A percentile compares a stretch with the other conserved stretches of the same genome.
phyloP scores from a whole-genome alignment of 1,139 yeast species.

The Yamadazyma atmosphaerica region DNA sequence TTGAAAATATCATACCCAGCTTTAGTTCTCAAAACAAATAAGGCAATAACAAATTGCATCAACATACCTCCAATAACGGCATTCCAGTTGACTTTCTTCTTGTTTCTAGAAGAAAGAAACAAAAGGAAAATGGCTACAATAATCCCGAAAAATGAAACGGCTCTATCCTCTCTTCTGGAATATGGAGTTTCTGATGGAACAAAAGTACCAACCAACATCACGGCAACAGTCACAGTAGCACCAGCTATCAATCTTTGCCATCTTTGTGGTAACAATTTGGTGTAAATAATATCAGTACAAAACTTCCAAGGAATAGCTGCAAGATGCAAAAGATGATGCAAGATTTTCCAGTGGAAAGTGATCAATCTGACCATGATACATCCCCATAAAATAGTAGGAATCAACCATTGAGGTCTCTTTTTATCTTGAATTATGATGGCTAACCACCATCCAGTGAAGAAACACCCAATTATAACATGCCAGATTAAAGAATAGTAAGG shows the following conservation, averaged over 20 bases:
- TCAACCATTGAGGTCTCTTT: constrained; percentile 59
- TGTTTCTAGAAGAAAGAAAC: constrained; percentile 48
- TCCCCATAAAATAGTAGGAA: constrained; percentile 60
- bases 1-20: constrained; percentile 65
- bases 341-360: constrained; percentile 52
- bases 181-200: constrained; percentile 52
- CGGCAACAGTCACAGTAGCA: constrained; percentile 46
- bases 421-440: constrained; percentile 55
- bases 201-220: constrained; percentile 55
- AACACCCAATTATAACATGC: constrained; percentile 37
- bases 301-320: constrained; percentile 43
- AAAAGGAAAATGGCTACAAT: constrained; percentile 49
- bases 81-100: constrained; percentile 54
- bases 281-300: constrained; percentile 39
- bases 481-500: constrained; percentile 26
- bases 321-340: constrained; percentile 26
- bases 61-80: constrained; percentile 64
- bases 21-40: constrained; percentile 61
- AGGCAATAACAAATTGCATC: constrained; percentile 61
- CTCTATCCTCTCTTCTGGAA: constrained; percentile 55
- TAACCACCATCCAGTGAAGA: constrained; percentile 71
- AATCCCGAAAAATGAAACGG: constrained; percentile 59
- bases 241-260: constrained; percentile 46
- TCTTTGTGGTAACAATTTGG: constrained; percentile 32
- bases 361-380: constrained; percentile 55